Evolutionary conservation across 805 yeast species (phyloP).

Genomic region (Ogataea trehaloabstinens): DNA sequence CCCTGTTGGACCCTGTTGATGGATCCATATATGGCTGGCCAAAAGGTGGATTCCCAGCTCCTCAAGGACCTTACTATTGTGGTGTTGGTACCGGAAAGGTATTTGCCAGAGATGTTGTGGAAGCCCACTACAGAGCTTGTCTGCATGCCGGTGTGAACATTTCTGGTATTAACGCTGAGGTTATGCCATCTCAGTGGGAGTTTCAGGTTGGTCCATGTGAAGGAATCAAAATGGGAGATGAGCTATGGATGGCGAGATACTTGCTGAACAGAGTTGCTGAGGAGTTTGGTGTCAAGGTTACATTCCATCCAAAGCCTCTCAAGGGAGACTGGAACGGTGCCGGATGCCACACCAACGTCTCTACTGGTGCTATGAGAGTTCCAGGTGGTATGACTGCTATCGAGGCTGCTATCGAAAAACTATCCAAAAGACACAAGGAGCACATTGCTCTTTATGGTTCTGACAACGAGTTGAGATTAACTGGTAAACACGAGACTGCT

Average conservation of each 20-base stretch:
- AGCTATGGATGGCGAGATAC: constrained; percentile 95
- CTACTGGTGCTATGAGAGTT: constrained; percentile 85
- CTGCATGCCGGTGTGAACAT: constrained; percentile 85
- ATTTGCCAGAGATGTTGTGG: constrained; percentile 95
- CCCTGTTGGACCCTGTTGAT: constrained; percentile 80
- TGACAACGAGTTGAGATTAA: constrained; percentile 92
- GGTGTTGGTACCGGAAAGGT: constrained; percentile 99
- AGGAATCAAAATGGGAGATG: constrained; percentile 96
- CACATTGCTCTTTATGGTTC: constrained; percentile 94
- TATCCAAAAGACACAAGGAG: constrained; percentile 94
- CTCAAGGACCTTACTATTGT: constrained; percentile 99
- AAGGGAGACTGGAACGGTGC: constrained; percentile 99
- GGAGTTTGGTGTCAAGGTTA: constrained; percentile 97
- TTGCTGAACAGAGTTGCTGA: constrained; percentile 92
- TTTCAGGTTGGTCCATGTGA: constrained; percentile 98
- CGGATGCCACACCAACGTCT: constrained; percentile 99
- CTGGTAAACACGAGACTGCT: constrained; percentile 99
- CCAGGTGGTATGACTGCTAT: constrained; percentile 96
- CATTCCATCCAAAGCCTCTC: constrained; percentile 99
- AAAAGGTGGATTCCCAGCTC: constrained; percentile 99
- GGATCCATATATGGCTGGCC: constrained; percentile 98
- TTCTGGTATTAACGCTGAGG: constrained; percentile 98
- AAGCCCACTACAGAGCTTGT: constrained; percentile 99
- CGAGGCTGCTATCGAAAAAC: constrained; percentile 88
- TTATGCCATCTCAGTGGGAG: constrained; percentile 99